Conservation (phyloP, 176 grass and related monocot genomes). For the Eleusine coracana region DNA sequence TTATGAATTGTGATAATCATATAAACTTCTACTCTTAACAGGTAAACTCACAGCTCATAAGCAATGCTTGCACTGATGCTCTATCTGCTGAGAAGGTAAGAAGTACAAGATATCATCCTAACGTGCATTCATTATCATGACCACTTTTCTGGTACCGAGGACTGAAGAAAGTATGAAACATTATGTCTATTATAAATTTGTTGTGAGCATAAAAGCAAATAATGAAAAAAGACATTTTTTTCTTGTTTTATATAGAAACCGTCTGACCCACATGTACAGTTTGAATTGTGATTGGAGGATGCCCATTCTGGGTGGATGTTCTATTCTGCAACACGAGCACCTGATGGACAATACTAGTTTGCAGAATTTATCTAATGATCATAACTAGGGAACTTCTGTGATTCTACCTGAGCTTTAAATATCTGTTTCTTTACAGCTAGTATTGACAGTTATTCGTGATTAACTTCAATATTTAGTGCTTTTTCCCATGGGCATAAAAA, state of each 20-base stretch:
- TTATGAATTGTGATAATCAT: background rate
- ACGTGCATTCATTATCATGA: background rate
- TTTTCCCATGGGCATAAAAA: background rate
- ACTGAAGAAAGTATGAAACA: background rate
- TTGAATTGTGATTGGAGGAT: background rate
- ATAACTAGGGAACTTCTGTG: background rate
- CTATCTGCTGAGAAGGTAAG: constrained; percentile 92
- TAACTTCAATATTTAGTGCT: background rate
- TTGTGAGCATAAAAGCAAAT: background rate
- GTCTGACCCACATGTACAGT: background rate
- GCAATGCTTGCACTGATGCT: constrained; percentile 93
- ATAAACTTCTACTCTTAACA: constrained; percentile 45
- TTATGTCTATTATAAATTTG: background rate
- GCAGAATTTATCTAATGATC: constrained; percentile 4
- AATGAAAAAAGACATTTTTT: background rate
- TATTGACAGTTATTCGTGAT: background rate
- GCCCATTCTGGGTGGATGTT: background rate
- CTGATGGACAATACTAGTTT: background rate
- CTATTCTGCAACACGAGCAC: background rate
- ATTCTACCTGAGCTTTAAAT: constrained; percentile 1
- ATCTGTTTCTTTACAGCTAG: background rate
- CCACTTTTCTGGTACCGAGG: background rate
- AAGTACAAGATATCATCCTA: background rate
- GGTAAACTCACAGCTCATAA: constrained; percentile 94
- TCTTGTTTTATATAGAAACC: constrained; percentile 4